phyloP scores from a whole-genome alignment of 1,284 basidiomycete species.

The Fistulinella cinereoalba region DNA sequence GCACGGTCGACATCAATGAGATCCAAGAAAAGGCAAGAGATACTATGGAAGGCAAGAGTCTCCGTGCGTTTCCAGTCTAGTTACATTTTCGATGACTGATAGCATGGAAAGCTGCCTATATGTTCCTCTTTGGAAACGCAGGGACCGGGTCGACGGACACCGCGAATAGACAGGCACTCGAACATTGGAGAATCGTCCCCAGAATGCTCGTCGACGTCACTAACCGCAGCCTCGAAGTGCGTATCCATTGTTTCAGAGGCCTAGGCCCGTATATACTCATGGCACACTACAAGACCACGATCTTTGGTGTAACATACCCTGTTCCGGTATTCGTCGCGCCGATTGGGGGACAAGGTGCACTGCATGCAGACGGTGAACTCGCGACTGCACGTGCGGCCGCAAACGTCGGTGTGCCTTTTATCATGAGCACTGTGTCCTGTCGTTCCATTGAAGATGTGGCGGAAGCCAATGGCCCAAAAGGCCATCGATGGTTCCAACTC shows the following conservation, averaged over 20 bases:
- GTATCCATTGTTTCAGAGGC: neutral
- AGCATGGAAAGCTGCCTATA: conserved; percentile 39
- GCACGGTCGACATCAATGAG: conserved; percentile 40
- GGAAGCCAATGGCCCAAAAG: conserved; percentile 53
- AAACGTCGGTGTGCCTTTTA: conserved; percentile 63
- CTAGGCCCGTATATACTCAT: neutral
- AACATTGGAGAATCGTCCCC: conserved; percentile 65
- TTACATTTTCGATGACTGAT: neutral
- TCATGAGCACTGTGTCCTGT: conserved; percentile 69
- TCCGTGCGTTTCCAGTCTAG: conserved; percentile 28
- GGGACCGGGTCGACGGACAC: conserved; percentile 56
- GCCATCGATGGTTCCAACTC: conserved; percentile 75
- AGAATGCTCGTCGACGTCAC: conserved; percentile 75
- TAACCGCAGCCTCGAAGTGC: conserved; percentile 59
- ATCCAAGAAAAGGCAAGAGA: conserved; percentile 46
- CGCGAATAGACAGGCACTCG: conserved; percentile 55
- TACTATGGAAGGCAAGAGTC: conserved; percentile 44
- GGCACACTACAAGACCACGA: too few species aligned
- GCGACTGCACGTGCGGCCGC: conserved; percentile 65
- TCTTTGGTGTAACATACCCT: conserved; percentile 66
- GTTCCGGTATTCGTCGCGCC: conserved; percentile 71
- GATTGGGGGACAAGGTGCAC: conserved; percentile 66
- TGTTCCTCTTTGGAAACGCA: conserved; percentile 56
- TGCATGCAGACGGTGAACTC: conserved; percentile 70
- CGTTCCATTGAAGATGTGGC: conserved; percentile 74